Percentiles rank a stretch among this genome's conserved stretches.
phyloP scores from a whole-genome alignment of 345 rosid genomes.

The Toxicodendron radicans region DNA sequence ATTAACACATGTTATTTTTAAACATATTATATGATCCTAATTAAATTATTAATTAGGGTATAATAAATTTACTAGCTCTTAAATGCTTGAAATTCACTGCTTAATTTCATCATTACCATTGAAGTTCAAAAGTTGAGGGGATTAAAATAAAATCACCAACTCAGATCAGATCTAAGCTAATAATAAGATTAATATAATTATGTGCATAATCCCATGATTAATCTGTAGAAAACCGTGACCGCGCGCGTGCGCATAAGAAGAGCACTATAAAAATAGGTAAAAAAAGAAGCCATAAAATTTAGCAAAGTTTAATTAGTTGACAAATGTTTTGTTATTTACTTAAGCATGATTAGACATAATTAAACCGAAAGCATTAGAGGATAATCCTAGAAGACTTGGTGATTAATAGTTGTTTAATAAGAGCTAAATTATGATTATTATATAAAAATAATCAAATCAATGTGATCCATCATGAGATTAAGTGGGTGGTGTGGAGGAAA shows the following conservation, averaged over 20 bases:
- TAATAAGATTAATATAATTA: background rate
- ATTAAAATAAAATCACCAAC: background rate
- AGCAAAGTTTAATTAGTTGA: constrained; percentile 11
- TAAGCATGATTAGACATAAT: constrained; percentile 25
- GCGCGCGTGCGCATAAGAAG: constrained; percentile 20
- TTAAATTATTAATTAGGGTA: too few relatives aligned
- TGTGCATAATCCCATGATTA: constrained; percentile 22
- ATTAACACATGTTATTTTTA: background rate
- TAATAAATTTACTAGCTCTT: too few relatives aligned
- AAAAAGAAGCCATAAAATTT: background rate
- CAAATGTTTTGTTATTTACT: constrained; percentile 13
- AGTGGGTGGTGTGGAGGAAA: constrained; percentile 30
- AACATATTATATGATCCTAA: background rate
- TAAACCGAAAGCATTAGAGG: constrained; percentile 29
- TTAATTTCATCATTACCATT: background rate
- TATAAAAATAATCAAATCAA: constrained; percentile 9
- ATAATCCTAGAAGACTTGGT: constrained; percentile 15
- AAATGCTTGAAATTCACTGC: background rate
- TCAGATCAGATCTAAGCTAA: background rate
- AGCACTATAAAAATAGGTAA: too few relatives aligned
- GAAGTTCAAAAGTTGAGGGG: background rate
- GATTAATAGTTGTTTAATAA: background rate
- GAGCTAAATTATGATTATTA: too few relatives aligned
- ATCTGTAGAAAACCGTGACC: constrained; percentile 8
- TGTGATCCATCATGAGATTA: constrained; percentile 26